These are phyloP conservation scores for Berberis thunbergii DNA, from an alignment of 164 flowering plant genomes.

Conservation along the genomic window DNA sequence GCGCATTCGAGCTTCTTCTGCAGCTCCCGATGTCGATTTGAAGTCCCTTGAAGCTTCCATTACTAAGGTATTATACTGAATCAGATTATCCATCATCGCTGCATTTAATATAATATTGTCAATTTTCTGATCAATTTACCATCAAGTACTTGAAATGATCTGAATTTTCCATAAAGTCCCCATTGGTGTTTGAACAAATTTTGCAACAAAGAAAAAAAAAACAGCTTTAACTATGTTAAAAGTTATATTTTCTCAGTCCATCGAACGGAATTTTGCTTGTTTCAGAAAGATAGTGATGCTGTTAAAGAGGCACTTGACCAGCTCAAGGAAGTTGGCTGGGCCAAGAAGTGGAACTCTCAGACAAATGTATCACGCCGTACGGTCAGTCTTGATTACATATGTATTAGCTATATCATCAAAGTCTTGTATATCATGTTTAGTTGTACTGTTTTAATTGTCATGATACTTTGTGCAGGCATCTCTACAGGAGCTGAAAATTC, in stretches of 20 bases:
- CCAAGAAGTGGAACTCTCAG: conserved; percentile 91
- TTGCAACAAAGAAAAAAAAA: neutral
- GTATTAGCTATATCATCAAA: conserved; percentile 18
- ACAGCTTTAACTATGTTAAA: neutral
- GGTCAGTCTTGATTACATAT: conserved; percentile 51
- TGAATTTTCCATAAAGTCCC: too few relatives aligned
- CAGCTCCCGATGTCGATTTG: conserved; percentile 55
- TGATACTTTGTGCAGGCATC: conserved; percentile 53
- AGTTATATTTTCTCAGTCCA: neutral
- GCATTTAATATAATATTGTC: too few relatives aligned
- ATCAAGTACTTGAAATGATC: neutral
- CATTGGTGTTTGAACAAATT: too few relatives aligned
- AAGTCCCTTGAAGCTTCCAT: conserved; percentile 61
- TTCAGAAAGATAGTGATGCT: conserved; percentile 82
- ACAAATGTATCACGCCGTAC: conserved; percentile 85
- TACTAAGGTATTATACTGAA: conserved; percentile 33
- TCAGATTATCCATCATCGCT: neutral
- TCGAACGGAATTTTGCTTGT: conserved; percentile 2
- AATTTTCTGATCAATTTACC: neutral
- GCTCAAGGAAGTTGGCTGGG: conserved; percentile 79
- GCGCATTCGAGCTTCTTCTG: conserved; percentile 46
- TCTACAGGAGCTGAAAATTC: conserved; percentile 72
- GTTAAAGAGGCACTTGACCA: conserved; percentile 85
- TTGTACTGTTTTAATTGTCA: conserved; percentile 1
- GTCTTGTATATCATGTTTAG: conserved; percentile 7